A percentile compares a stretch with the other conserved stretches of the same genome.
phyloP scores from a whole-genome alignment of 148 eudicot genomes.

The Heliosperma pusillum region DNA sequence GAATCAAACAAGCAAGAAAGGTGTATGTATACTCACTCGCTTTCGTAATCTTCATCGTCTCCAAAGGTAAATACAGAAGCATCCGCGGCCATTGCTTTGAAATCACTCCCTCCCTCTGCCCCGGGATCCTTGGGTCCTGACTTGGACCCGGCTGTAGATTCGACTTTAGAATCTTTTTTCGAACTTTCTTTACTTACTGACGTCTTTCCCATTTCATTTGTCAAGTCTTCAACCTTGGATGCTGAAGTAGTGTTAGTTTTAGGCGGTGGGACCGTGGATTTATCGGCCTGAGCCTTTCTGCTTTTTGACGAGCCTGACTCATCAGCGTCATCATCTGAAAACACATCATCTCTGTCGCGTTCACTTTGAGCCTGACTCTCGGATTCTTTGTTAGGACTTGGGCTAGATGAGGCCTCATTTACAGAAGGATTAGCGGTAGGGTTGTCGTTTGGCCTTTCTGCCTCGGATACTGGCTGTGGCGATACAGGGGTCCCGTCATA shows the following conservation, averaged over 20 bases:
- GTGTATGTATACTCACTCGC: constrained; percentile 43
- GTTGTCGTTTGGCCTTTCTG: constrained; percentile 40
- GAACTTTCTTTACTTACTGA: constrained; percentile 43
- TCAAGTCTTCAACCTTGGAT: constrained; percentile 40
- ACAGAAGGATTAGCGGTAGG: constrained; percentile 31
- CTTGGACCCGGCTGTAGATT: constrained; percentile 18
- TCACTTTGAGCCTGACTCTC: constrained; percentile 28
- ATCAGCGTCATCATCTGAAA: constrained; percentile 75
- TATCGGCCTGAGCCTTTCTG: constrained; percentile 30
- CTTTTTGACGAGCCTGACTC: constrained; percentile 45
- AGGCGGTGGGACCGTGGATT: constrained; percentile 31
- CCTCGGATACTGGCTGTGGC: constrained; percentile 36
- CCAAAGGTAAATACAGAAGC: constrained; percentile 96
- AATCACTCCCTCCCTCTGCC: constrained; percentile 66
- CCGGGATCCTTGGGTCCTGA: constrained; percentile 31
- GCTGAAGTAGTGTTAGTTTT: constrained; percentile 31
- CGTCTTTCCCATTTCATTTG: constrained; percentile 50
- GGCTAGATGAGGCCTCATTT: constrained; percentile 29
- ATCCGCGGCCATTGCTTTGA: constrained; percentile 98
- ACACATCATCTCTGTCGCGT: constrained; percentile 70
- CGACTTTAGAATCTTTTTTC: constrained; percentile 34
- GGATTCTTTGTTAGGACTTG: constrained; percentile 34
- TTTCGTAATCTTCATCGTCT: constrained; percentile 90
- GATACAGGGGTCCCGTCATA: constrained; percentile 45
- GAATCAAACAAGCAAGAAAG: constrained; percentile 15